Conservation (phyloP, 148 eudicot genomes). For the Rhododendron williamsianum region DNA sequence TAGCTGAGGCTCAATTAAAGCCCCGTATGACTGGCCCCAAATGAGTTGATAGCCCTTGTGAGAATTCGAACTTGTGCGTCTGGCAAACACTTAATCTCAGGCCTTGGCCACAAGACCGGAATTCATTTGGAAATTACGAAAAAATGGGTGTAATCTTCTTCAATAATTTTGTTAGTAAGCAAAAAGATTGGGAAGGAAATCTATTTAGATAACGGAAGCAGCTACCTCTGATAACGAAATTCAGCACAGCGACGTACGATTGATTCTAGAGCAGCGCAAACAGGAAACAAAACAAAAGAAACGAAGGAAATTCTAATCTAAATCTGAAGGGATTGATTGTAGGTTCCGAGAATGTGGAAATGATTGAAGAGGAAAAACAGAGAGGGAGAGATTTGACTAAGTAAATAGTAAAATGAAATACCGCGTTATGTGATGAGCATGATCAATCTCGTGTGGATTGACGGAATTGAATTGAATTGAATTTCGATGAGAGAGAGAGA, state of each 20-base stretch:
- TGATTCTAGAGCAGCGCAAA: background rate
- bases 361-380: background rate
- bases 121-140: background rate
- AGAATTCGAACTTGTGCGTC: background rate
- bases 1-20: too few species aligned
- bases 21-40: background rate
- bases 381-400: background rate
- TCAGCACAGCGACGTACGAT: background rate
- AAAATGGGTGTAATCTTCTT: background rate
- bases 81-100: background rate
- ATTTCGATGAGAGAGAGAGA: background rate
- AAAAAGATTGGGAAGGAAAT: background rate
- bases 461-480: slow-evolving; percentile 4
- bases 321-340: background rate
- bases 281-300: background rate
- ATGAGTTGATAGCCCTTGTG: background rate
- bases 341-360: background rate
- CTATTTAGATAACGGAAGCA: background rate
- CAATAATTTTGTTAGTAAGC: background rate
- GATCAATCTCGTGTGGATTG: background rate
- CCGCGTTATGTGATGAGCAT: slow-evolving; percentile 14
- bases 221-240: slow-evolving; percentile 2
- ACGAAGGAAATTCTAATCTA: background rate
- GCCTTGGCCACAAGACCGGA: background rate
- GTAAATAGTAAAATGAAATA: slow-evolving; percentile 1